Percentiles rank a stretch among this genome's conserved stretches.
phyloP scores from a whole-genome alignment of 306 rosid genomes.

The Quercus glauca region DNA sequence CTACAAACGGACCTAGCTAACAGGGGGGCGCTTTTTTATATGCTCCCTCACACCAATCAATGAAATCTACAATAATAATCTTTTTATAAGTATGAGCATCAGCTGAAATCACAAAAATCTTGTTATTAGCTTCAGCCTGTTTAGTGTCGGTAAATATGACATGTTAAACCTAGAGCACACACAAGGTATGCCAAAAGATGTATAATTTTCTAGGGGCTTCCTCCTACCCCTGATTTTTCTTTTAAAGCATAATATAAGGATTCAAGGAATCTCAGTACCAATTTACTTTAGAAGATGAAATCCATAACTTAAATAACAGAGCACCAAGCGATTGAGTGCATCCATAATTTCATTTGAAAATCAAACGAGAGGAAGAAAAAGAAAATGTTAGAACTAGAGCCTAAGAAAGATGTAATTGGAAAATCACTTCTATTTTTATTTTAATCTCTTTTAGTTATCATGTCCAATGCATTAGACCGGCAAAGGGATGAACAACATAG shows the following conservation, averaged over 20 bases:
- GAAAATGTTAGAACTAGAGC: conserved; percentile 2
- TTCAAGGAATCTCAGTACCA: background rate
- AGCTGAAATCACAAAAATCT: background rate
- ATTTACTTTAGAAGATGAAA: conserved; percentile 2
- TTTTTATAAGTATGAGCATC: background rate
- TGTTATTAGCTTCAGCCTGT: background rate
- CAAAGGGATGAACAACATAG: background rate
- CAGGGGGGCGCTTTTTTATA: conserved; percentile 89
- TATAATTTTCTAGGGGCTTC: background rate
- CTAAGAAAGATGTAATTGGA: background rate
- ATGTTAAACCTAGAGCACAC: background rate
- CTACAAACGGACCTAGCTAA: too few relatives aligned
- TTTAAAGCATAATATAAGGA: conserved; percentile 1
- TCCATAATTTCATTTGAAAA: conserved; percentile 1
- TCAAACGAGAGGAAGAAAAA: conserved; percentile 11
- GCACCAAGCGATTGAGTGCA: background rate
- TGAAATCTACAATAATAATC: conserved; percentile 50
- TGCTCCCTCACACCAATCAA: conserved; percentile 78
- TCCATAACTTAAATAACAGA: background rate
- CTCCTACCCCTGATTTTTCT: background rate
- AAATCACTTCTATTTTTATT: too few relatives aligned
- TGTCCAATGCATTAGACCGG: background rate
- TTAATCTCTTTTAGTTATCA: too few relatives aligned
- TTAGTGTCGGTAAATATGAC: background rate
- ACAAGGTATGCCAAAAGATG: background rate